Evolutionary conservation across 352 stramenopile genomes (phyloP).

Genomic region (Saprolegnia parasitica): DNA sequence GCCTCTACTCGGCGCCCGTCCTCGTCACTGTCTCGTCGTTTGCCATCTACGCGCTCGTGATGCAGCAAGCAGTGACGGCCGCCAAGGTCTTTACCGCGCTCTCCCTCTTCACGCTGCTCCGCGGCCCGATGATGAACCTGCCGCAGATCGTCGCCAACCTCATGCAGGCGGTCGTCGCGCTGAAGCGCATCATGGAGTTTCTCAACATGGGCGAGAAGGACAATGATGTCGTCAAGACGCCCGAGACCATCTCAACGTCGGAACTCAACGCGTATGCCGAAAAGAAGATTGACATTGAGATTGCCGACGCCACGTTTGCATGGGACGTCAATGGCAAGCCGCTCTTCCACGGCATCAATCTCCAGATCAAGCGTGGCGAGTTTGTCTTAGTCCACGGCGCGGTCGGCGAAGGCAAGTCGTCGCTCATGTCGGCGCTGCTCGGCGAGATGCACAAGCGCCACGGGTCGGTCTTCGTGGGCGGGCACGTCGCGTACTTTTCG

Average conservation of each 20-base stretch:
- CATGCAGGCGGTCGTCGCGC: conserved; percentile 10
- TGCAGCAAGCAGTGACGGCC: conserved; percentile 9
- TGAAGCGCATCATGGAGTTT: conserved; percentile 23
- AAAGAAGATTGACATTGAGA: conserved; percentile 35
- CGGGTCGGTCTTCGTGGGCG: conserved; percentile 41
- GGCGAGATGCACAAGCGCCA: conserved; percentile 78
- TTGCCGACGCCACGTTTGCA: conserved; percentile 55
- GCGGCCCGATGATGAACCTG: not conserved
- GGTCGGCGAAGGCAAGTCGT: conserved; percentile 55
- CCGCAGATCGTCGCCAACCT: not conserved
- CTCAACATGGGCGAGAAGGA: not conserved
- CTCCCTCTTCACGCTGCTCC: conserved; percentile 20
- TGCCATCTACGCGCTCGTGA: conserved; percentile 29
- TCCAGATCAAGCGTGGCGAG: conserved; percentile 41
- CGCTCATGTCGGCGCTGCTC: conserved; percentile 45
- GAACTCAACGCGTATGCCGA: conserved; percentile 1
- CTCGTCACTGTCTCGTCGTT: conserved; percentile 60
- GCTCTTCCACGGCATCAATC: conserved; percentile 38
- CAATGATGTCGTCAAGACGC: not conserved
- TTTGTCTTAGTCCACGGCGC: conserved; percentile 47
- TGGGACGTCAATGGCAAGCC: conserved; percentile 36
- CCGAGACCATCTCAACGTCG: not conserved
- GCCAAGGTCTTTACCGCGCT: conserved; percentile 10
- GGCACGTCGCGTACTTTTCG: conserved; percentile 36
- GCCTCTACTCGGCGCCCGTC: conserved; percentile 40